Conservation (phyloP, 257 asterid species). For the Eustoma russellianum region DNA sequence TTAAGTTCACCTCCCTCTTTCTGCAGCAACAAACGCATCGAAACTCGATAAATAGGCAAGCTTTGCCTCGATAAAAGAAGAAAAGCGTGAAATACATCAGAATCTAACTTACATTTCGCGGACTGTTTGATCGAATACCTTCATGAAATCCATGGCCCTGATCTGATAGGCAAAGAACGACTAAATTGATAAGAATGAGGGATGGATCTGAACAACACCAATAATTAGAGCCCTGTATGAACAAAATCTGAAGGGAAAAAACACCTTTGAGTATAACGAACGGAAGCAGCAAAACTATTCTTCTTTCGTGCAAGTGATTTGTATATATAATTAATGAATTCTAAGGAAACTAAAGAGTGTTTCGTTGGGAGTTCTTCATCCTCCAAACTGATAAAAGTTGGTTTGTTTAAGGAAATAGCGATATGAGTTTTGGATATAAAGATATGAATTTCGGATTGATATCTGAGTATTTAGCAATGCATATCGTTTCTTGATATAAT, state of each 20-base stretch:
- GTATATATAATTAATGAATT: no score
- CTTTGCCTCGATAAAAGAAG: not conserved
- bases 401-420: no score
- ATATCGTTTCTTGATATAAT: no score
- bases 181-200: not conserved
- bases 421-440: no score
- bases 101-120: conserved; percentile 69
- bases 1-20: conserved; percentile 95
- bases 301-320: not conserved
- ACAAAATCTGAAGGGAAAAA: not conserved
- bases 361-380: no score
- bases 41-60: not conserved
- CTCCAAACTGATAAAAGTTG: no score
- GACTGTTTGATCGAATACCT: conserved; percentile 92
- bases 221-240: not conserved
- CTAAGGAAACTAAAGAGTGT: no score
- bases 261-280: conserved; percentile 5
- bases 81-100: conserved; percentile 1
- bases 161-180: conserved; percentile 29
- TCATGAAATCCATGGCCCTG: conserved; percentile 86
- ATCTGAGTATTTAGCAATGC: no score
- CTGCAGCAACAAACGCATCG: conserved; percentile 29
- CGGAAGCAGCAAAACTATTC: not conserved
- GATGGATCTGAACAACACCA: conserved; percentile 7
- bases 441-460: no score